These are phyloP conservation scores for Fusarium tjaetaba DNA, from an alignment of 2,329 filamentous ascomycete genomes.

Conservation along the genomic window DNA sequence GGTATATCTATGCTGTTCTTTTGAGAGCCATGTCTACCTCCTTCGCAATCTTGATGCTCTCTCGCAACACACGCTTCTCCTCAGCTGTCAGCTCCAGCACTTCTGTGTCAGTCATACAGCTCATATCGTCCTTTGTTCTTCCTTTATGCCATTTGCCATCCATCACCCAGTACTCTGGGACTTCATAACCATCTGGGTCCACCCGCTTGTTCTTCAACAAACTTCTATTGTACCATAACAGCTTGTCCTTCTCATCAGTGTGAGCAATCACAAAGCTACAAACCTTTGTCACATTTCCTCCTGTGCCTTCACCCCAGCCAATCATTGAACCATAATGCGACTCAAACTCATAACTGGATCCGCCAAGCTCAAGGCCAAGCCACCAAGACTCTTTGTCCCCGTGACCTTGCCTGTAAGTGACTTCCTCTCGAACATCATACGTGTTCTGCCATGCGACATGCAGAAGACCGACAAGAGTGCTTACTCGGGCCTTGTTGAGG, in stretches of 20 bases:
- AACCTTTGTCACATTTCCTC: constrained; percentile 25
- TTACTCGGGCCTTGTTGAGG: constrained; percentile 50
- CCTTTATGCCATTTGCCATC: constrained; percentile 51
- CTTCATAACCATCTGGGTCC: constrained; percentile 42
- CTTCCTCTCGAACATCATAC: constrained; percentile 49
- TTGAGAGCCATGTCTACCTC: constrained; percentile 8
- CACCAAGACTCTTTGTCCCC: constrained; percentile 59
- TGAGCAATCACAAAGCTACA: constrained; percentile 56
- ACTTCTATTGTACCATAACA: constrained; percentile 56
- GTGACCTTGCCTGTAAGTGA: constrained; percentile 52
- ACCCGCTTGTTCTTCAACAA: constrained; percentile 52
- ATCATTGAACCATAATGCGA: constrained; percentile 53
- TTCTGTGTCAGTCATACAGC: constrained; percentile 47
- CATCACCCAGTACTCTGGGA: constrained; percentile 52
- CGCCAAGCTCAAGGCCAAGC: constrained; percentile 54
- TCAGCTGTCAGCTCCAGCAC: background rate
- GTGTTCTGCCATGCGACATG: constrained; percentile 57
- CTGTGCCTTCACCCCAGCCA: constrained; percentile 43
- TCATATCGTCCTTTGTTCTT: constrained; percentile 45
- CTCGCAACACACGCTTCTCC: constrained; percentile 5
- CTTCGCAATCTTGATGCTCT: constrained; percentile 20
- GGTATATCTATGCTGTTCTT: background rate
- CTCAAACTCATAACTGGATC: constrained; percentile 52
- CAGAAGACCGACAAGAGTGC: constrained; percentile 51
- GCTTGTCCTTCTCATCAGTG: constrained; percentile 47